Evolutionary conservation across 1,284 basidiomycete species (phyloP), one percentile per base, ranked within the genome.

Genomic region (Cystobasidium sp.): DNA sequence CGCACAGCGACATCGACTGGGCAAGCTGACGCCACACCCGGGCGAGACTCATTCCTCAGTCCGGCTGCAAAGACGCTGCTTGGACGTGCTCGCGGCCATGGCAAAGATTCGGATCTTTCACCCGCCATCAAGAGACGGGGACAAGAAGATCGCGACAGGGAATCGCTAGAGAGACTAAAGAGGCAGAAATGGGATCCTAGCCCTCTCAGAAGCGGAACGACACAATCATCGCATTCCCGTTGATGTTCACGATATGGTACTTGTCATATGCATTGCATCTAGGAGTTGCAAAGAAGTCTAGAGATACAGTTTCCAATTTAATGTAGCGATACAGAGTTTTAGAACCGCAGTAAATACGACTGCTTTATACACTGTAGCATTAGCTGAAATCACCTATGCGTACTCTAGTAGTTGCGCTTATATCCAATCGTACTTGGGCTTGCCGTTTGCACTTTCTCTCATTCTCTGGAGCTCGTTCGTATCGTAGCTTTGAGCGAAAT

Each of bases 21-120:
- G 84, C 22, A 88, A 86, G 87, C 91, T 87, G 20, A 90, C 88
- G 7, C 85, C 86, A 79, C 87, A 85, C 81, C 87, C 85, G 20
- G 91, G 90, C 6, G 88, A 86, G 76, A 75, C n/a, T 31, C 70
- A 7, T 73, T 58, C 49, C 82, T 95, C 74, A 94, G 92, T 0
- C 93, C 93, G 14, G 93, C 93, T 14, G 93, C 88, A 31, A 86
- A 85, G 78, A 84, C 88, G 70, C 80, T 96, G 55, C 83, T 96
- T 73, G 88, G 92, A 78, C 85, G 90, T 75, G 89, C 89, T 18
- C 68, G 74, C 31, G 74, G 69, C 5, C 73, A 75, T 1, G 58
- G 43, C 14, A 69, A 22, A 62, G 72, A 1, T 74, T 76, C 5
- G 53, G 61, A 24, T 53, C 64, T 47, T 41, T 78, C 24, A 70